Conservation (phyloP, 1,284 basidiomycete species). For the Papiliotrema terrestris region DNA sequence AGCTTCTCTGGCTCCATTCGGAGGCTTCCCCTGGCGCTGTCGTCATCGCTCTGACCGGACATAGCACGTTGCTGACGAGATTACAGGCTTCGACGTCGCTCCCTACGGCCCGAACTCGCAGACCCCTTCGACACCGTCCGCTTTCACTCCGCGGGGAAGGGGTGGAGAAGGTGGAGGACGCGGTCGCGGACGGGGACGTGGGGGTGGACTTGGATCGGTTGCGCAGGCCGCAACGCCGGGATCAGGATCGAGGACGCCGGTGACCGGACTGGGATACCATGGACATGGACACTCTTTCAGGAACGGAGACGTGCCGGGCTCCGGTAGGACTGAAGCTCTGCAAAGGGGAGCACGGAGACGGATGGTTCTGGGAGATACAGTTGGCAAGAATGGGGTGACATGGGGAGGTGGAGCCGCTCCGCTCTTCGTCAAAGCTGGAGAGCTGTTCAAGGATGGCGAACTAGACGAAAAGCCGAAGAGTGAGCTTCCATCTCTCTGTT, state of each 20-base stretch:
- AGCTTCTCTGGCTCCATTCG: conserved; percentile 8
- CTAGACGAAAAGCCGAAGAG: conserved; percentile 34
- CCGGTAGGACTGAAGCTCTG: no score
- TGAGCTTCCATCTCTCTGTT: conserved; percentile 6
- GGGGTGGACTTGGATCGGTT: no score
- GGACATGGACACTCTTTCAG: conserved; percentile 6
- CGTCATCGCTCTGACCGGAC: neutral
- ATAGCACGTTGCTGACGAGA: neutral
- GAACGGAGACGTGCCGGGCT: conserved; percentile 8
- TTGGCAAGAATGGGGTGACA: conserved; percentile 17
- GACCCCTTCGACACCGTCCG: conserved; percentile 4
- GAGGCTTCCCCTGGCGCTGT: neutral
- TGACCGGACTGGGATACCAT: conserved; percentile 34
- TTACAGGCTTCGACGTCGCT: conserved; percentile 23
- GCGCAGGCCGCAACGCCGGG: conserved; percentile 5
- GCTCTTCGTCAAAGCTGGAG: conserved; percentile 49
- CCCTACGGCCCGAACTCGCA: conserved; percentile 23
- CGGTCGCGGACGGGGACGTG: conserved; percentile 16
- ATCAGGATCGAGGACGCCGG: conserved; percentile 30
- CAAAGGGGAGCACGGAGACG: conserved; percentile 3
- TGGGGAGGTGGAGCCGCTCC: conserved; percentile 43
- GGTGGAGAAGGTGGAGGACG: conserved; percentile 13
- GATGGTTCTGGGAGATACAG: neutral
- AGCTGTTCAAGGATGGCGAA: conserved; percentile 47
- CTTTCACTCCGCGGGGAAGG: conserved; percentile 7